These are phyloP conservation scores for Scedosporium boydii DNA, from an alignment of 2,329 filamentous ascomycete species.

Conservation along the genomic window DNA sequence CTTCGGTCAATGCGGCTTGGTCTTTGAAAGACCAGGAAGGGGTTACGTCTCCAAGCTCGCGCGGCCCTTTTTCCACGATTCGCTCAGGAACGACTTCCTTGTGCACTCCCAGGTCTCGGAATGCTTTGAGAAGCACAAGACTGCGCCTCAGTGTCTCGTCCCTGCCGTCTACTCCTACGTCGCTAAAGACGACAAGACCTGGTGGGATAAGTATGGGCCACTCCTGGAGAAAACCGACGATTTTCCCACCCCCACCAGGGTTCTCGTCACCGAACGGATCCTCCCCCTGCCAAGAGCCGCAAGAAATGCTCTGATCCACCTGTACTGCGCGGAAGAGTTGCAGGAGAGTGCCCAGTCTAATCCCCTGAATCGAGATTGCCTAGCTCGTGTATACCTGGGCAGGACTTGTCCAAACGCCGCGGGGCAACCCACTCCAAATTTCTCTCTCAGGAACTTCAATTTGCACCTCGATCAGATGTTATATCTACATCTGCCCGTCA, in stretches of 20 bases:
- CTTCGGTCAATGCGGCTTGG: neutral
- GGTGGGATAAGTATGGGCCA: neutral
- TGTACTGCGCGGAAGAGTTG: conserved; percentile 11
- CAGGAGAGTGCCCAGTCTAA: conserved; percentile 3
- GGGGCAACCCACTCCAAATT: conserved; percentile 9
- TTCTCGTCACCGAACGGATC: conserved; percentile 15
- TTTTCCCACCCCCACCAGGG: conserved; percentile 11
- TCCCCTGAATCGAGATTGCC: conserved; percentile 13
- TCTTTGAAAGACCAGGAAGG: neutral
- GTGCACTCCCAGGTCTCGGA: neutral
- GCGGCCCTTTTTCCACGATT: neutral
- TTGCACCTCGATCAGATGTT: conserved; percentile 20
- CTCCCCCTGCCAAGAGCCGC: conserved; percentile 13
- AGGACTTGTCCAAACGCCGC: neutral
- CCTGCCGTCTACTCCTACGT: neutral
- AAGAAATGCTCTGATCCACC: conserved; percentile 12
- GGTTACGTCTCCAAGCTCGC: neutral
- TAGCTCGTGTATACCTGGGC: conserved; percentile 14
- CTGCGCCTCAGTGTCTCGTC: neutral
- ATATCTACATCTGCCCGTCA: conserved; percentile 13
- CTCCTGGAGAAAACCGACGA: neutral
- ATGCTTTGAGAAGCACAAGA: neutral
- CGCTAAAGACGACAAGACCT: neutral
- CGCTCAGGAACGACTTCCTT: neutral
- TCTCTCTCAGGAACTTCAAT: conserved; percentile 21